A percentile compares a stretch with the other conserved stretches of the same genome.
Conservation (phyloP, 495 filamentous ascomycete species). For the Chaetomium cochliodes region DNA sequence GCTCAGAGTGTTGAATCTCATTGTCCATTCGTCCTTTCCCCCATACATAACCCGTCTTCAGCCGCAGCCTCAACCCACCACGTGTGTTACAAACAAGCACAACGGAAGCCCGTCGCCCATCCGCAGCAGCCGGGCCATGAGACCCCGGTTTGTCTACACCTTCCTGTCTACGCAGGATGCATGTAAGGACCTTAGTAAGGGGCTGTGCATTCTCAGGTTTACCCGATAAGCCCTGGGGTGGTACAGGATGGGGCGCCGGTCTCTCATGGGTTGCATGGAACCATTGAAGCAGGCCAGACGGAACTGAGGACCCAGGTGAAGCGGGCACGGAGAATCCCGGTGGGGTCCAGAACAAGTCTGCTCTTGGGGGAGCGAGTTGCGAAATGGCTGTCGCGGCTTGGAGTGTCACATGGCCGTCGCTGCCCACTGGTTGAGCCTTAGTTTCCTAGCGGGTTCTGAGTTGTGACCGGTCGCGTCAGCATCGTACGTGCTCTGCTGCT, state of each 20-base stretch:
- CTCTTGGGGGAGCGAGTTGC: not conserved
- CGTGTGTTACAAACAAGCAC: too few species aligned
- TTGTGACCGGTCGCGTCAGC: conserved; percentile 3
- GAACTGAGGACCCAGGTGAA: not conserved
- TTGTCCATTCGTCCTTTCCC: not conserved
- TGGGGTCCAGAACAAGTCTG: not conserved
- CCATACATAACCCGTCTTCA: not conserved
- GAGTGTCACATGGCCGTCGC: not conserved
- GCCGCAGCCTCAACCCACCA: not conserved
- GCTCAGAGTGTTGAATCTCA: too few species aligned
- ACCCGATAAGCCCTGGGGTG: conserved; percentile 1
- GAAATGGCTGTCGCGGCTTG: not conserved
- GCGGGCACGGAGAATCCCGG: not conserved
- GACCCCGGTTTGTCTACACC: not conserved
- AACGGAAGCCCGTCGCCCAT: not conserved
- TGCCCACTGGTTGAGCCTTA: not conserved
- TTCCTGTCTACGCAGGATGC: not conserved
- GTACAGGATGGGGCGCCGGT: not conserved
- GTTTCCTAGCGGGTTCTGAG: not conserved
- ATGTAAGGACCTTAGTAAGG: not conserved
- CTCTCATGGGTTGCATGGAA: conserved; percentile 6
- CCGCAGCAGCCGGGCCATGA: not conserved
- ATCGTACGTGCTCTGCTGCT: not conserved
- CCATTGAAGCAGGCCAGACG: not conserved
- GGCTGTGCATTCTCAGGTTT: not conserved